Evolutionary conservation across 2,329 filamentous ascomycete genomes (phyloP), one percentile per base, ranked within the genome.

Genomic region (Thelonectria olida): DNA sequence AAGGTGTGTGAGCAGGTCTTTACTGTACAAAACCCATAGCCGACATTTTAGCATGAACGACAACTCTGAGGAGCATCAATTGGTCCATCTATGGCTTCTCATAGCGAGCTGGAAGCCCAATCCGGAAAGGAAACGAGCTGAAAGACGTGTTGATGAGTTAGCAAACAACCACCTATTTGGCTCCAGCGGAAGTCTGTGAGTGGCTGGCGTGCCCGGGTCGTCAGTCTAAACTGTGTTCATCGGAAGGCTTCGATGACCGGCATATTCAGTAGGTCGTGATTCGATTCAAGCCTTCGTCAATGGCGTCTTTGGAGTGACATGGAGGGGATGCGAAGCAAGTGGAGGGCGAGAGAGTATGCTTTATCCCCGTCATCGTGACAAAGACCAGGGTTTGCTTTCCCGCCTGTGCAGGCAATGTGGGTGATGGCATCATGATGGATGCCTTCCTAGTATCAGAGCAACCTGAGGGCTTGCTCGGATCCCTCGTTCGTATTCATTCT

Each of bases 251-350:
- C 45, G 58, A 61, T 55, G 49, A 54, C 55, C 48, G 47, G 52
- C 52, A 47, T 60, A 62, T 63, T 56, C 56, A 63, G 61, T 58
- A 70, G 59, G 62, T 68, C 59, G 60, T 51, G 36, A 47, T 34
- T 55, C 58, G 64, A 61, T 66, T 49, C 51, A 48, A 61, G 55
- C 66, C 36, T 31, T 62, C 65, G 58, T 65, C 55, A 67, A 67
- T 63, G 57, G 66, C 60, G 57, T 62, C 39, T 36, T 61, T 59
- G 34, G 36, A 50, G 50, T 54, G 52, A 58, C 17, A 54, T 55
- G 54, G 66, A 62, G 56, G 59, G 61, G 53, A 58, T 58, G 54
- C 54, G 53, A 54, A 53, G 57, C 56, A 50, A 62, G 17, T 60
- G 60, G 41, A 49, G 44, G 52, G 54, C 38, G 28, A 42, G 49